Base-by-base conservation (phyloP, 2,329 filamentous ascomycete species). In the Cercospora sesami region DNA sequence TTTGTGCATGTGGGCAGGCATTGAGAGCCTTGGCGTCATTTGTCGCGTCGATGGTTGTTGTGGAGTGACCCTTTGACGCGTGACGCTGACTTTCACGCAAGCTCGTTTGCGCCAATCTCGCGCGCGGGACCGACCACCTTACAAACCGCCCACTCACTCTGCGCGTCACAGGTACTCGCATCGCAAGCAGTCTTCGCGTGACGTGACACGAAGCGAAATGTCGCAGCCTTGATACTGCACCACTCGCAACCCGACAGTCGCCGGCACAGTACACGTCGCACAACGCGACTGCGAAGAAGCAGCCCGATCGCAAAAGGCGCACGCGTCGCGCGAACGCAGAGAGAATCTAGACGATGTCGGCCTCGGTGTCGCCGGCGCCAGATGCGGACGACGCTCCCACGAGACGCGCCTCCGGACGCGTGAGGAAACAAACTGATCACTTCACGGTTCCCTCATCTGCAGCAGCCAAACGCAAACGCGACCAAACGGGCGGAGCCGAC, bases 381-480 rank as follows among this genome's bases (percentile, higher is more conserved):
- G 71, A 71, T 69, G 82, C 84, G 69, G 80, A 81, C 68, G 62
- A 57, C 14, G 82, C 83, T 75, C 82, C 84, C 80, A 85, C 86
- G 21, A 42, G 63, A 83, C 89, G 89, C 79, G 87, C 88, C 72
- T 91, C 89, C 42, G 87, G 88, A 87, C 78, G 79, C 69, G 76
- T 77, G 18, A 75, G 74, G 53, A 77, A 77, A 66, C 77, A 77
- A 64, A 74, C 78, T 3, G 75, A 78, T 45, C 69, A 74, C 33
- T 75, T 73, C 68, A 72, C 75, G 21, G 72, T 77, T 5, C 73
- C 73, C 64, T 69, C 73, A 45, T 69, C 68, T 53, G 75, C 77
- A 64, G 75, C 76, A 45, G 75, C 78, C 12, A 87, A 87, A 76
- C 82, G 85, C 69, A 87, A 87, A 76, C 75, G 77, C 57, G 78